Evolutionary conservation across 2,329 filamentous ascomycete genomes (phyloP).

Genomic region (Fusarium goolgardi): DNA sequence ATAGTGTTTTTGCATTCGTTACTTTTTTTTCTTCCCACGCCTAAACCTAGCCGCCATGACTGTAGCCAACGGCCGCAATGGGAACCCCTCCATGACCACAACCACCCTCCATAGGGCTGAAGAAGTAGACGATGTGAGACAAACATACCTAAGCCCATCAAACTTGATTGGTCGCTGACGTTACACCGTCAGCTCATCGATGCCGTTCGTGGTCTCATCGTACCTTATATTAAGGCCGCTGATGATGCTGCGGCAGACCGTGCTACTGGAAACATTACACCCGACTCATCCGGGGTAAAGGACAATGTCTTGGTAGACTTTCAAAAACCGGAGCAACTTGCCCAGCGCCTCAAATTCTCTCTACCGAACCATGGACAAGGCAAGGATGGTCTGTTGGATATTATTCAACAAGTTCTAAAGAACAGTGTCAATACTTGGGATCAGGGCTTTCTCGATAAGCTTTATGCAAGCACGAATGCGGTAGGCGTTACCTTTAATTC

Average conservation of each 20-base stretch:
- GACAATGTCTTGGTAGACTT: slow-evolving; percentile 73
- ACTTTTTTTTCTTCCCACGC: neutral
- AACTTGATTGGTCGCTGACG: slow-evolving; percentile 41
- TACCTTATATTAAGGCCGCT: slow-evolving; percentile 77
- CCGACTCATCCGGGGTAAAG: slow-evolving; percentile 53
- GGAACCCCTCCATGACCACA: slow-evolving; percentile 37
- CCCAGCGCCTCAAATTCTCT: slow-evolving; percentile 66
- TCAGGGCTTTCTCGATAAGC: slow-evolving; percentile 94
- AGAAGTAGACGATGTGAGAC: slow-evolving; percentile 50
- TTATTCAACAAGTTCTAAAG: slow-evolving; percentile 76
- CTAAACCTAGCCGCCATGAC: slow-evolving; percentile 42
- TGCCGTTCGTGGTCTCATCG: slow-evolving; percentile 73
- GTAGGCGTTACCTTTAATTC: slow-evolving; percentile 55
- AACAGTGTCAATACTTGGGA: slow-evolving; percentile 99
- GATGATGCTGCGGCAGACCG: slow-evolving; percentile 70
- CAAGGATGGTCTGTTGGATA: slow-evolving; percentile 78
- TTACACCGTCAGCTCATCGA: slow-evolving; percentile 68
- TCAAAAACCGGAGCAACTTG: slow-evolving; percentile 67
- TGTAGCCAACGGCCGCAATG: slow-evolving; percentile 41
- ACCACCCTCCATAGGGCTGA: slow-evolving; percentile 49
- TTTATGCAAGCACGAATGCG: slow-evolving; percentile 91
- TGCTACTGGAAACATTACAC: slow-evolving; percentile 61
- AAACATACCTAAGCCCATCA: slow-evolving; percentile 1
- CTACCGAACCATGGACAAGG: slow-evolving; percentile 70
- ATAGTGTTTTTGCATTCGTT: neutral